A percentile compares a stretch with the other conserved stretches of the same genome.
phyloP scores from a whole-genome alignment of 2,329 filamentous ascomycete genomes.

The Ceratocystis smalleyi region DNA sequence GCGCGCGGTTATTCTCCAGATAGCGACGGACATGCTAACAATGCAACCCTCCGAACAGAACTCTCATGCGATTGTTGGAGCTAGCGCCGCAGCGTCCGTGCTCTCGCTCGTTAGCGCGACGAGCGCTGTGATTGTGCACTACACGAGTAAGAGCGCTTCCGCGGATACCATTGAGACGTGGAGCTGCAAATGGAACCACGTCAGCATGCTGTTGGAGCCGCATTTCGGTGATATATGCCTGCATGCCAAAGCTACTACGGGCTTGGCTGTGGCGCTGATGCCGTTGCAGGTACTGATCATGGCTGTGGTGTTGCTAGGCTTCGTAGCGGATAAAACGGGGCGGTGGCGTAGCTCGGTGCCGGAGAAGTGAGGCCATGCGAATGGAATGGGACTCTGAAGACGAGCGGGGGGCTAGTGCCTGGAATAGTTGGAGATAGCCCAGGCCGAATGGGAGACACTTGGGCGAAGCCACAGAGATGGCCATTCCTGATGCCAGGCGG shows the following conservation, averaged over 20 bases:
- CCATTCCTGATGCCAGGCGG: no score
- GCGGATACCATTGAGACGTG: conserved; percentile 39
- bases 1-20: neutral
- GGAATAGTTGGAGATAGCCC: neutral
- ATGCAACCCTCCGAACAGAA: conserved; percentile 18
- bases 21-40: neutral
- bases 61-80: conserved; percentile 11
- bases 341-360: neutral
- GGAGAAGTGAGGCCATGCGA: neutral
- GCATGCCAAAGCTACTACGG: conserved; percentile 39
- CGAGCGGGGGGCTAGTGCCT: neutral
- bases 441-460: neutral
- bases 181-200: conserved; percentile 43
- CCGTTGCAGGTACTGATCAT: conserved; percentile 39
- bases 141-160: neutral
- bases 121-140: conserved; percentile 27
- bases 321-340: conserved; percentile 4
- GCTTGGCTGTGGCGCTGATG: conserved; percentile 40
- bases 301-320: conserved; percentile 29
- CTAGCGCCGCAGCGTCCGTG: conserved; percentile 31
- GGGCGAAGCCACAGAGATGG: neutral
- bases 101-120: conserved; percentile 44
- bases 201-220: conserved; percentile 38
- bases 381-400: neutral
- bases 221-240: conserved; percentile 42